Conservation (phyloP, 202 grass and related monocot species). For the Eragrostis tef region DNA sequence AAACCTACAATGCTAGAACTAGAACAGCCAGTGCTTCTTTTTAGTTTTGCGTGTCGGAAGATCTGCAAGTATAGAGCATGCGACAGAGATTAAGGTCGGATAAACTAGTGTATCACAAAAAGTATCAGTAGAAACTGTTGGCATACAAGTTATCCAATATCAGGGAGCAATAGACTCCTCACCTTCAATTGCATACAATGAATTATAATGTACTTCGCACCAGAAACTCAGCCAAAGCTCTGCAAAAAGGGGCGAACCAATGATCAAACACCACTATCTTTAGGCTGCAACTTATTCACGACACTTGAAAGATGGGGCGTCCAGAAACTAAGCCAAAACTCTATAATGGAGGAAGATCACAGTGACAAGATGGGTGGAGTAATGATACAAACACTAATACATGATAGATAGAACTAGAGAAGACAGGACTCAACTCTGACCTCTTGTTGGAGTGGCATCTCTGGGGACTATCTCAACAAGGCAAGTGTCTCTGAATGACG, state of each 20-base stretch:
- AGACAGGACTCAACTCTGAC: conserved; percentile 50
- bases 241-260: conserved; percentile 44
- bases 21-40: conserved; percentile 93
- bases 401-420: conserved; percentile 7
- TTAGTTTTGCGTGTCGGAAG: conserved; percentile 69
- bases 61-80: conserved; percentile 58
- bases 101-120: conserved; percentile 12
- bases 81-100: conserved; percentile 14
- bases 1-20: conserved; percentile 55
- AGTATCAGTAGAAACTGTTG: not conserved
- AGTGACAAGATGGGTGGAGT: not conserved
- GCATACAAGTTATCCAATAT: conserved; percentile 2
- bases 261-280: conserved; percentile 22
- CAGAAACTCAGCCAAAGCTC: conserved; percentile 99
- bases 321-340: conserved; percentile 6
- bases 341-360: conserved; percentile 17
- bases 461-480: conserved; percentile 90
- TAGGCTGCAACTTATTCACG: not conserved
- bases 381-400: conserved; percentile 13
- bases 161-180: conserved; percentile 34
- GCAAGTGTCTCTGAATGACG: conserved; percentile 92
- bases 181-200: conserved; percentile 93
- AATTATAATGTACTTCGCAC: conserved; percentile 99
- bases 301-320: not conserved
- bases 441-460: conserved; percentile 72